phyloP scores from a whole-genome alignment of 805 yeast species.

The Kluyveromyces dobzhanskii region DNA sequence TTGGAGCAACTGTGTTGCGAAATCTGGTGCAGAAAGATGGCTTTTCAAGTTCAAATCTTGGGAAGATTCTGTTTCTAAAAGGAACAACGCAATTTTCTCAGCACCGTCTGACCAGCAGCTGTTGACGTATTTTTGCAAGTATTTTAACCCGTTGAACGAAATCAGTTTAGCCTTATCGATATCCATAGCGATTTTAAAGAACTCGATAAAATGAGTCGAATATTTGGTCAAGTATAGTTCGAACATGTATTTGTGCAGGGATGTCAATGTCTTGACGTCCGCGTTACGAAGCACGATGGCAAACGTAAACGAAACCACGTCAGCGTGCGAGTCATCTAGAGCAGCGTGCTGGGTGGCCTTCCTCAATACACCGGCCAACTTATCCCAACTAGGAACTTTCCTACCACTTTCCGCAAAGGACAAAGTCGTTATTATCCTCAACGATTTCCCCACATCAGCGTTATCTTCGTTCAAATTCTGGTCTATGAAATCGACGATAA shows the following conservation, averaged over 20 bases:
- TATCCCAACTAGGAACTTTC: conserved; percentile 48
- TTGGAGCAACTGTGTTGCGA: not conserved
- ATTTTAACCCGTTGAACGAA: conserved; percentile 34
- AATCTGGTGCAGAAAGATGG: not conserved
- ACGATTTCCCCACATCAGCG: conserved; percentile 23
- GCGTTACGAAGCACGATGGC: conserved; percentile 48
- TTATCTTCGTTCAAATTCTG: conserved; percentile 11
- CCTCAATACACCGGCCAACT: conserved; percentile 9
- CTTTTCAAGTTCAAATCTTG: not conserved
- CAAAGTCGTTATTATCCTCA: conserved; percentile 39
- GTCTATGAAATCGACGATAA: conserved; percentile 21
- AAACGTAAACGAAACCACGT: conserved; percentile 36
- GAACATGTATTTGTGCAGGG: conserved; percentile 37
- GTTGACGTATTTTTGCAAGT: conserved; percentile 42
- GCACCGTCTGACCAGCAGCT: conserved; percentile 32
- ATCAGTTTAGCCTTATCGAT: conserved; percentile 38
- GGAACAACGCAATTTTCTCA: conserved; percentile 35
- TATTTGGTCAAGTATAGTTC: conserved; percentile 30
- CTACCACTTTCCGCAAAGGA: conserved; percentile 65
- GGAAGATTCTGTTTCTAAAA: conserved; percentile 29
- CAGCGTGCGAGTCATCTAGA: conserved; percentile 10
- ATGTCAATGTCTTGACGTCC: conserved; percentile 39
- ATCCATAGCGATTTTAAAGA: conserved; percentile 30
- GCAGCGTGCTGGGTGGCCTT: conserved; percentile 9
- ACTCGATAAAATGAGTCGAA: conserved; percentile 42